phyloP scores from a whole-genome alignment of 1,284 basidiomycete genomes.

The Apiotrichum laibachii region DNA sequence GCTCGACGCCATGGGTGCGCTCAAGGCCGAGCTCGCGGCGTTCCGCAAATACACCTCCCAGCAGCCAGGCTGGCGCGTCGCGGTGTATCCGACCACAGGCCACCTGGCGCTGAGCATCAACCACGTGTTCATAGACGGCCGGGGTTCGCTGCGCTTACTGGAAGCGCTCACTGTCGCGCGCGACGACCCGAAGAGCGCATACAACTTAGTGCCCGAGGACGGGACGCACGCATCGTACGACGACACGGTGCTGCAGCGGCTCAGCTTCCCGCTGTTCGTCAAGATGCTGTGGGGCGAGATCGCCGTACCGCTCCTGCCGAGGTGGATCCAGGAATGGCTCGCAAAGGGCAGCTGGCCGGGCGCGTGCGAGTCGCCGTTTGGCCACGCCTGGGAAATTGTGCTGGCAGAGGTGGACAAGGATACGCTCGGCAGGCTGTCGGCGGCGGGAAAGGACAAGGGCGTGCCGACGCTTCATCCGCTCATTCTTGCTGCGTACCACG shows the following conservation, averaged over 20 bases:
- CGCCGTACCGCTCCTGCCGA: constrained; percentile 31
- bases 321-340: constrained; percentile 26
- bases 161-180: not conserved
- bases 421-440: constrained; percentile 19
- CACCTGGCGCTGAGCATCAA: not conserved
- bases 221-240: not conserved
- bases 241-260: not conserved
- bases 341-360: constrained; percentile 26
- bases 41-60: not conserved
- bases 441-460: constrained; percentile 18
- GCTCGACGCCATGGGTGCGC: not conserved
- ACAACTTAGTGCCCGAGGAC: not conserved
- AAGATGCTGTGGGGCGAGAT: constrained; percentile 23
- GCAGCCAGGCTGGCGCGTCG: not conserved
- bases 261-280: not conserved
- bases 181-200: not conserved
- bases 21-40: not conserved
- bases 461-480: constrained; percentile 35
- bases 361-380: constrained; percentile 1
- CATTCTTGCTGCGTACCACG: constrained; percentile 25
- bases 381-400: constrained; percentile 8
- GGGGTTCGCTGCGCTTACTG: not conserved
- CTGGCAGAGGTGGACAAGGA: constrained; percentile 17
- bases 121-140: constrained; percentile 4
- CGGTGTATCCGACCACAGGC: not conserved